These are phyloP conservation scores for Xylariales sp. DNA, from an alignment of 2,329 filamentous ascomycete genomes.

Conservation along the genomic window DNA sequence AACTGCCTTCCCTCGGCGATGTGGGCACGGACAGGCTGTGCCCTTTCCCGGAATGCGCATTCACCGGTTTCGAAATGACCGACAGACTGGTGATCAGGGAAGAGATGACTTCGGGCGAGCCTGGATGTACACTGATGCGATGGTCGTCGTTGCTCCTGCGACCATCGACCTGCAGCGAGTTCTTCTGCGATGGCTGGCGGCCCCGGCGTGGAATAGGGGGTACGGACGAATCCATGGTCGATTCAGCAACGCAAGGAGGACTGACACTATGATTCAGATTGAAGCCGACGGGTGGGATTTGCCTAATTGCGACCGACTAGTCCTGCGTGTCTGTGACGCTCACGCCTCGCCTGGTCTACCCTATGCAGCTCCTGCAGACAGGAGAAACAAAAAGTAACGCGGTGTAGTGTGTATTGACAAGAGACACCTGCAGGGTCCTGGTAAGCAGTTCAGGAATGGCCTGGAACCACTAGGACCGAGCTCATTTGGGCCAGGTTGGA, in stretches of 20 bases:
- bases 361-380: constrained; percentile 1
- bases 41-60: constrained; percentile 65
- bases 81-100: constrained; percentile 65
- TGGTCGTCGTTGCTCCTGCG: constrained; percentile 19
- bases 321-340: constrained; percentile 2
- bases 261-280: neutral
- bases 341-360: too few relatives aligned
- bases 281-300: constrained; percentile 2
- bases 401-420: neutral
- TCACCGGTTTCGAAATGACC: constrained; percentile 63
- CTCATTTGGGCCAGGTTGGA: neutral
- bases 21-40: constrained; percentile 35
- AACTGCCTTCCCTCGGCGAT: constrained; percentile 44
- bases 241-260: constrained; percentile 8
- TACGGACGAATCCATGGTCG: constrained; percentile 17
- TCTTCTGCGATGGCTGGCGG: constrained; percentile 27
- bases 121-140: constrained; percentile 32
- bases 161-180: constrained; percentile 25
- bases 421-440: neutral
- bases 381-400: neutral
- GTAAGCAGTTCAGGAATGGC: neutral
- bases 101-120: constrained; percentile 66
- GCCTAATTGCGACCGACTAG: constrained; percentile 9
- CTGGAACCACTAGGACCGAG: neutral
- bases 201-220: constrained; percentile 25